Conservation (phyloP, 73 alveolate genomes). For the Vitrella brassicaformis region DNA sequence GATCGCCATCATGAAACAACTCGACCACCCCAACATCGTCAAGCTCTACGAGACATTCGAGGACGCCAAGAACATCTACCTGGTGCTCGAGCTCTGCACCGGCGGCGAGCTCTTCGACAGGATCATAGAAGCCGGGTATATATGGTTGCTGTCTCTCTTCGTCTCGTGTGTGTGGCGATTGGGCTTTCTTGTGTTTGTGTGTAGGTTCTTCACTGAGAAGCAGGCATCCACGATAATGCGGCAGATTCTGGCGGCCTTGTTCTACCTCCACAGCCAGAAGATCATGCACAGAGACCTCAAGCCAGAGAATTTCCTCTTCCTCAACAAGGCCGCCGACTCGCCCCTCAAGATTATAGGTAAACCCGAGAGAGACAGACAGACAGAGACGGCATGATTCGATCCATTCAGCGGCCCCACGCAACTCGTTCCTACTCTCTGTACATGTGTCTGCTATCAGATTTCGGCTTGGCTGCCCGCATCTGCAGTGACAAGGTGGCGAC, state of each 20-base stretch:
- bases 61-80: constrained; percentile 26
- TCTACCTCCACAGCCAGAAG: neutral
- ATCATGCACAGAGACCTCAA: no score
- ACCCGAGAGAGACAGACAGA: no score
- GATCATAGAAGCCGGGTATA: constrained; percentile 3
- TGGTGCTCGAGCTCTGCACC: constrained; percentile 38
- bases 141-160: neutral
- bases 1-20: constrained; percentile 23
- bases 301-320: neutral
- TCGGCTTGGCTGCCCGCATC: no score
- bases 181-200: neutral
- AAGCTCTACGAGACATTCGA: constrained; percentile 32
- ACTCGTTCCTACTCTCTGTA: no score
- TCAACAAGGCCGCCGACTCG: neutral
- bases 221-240: no score
- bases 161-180: neutral
- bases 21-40: constrained; percentile 35
- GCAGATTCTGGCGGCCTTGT: neutral
- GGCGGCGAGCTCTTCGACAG: constrained; percentile 3
- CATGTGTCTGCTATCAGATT: no score
- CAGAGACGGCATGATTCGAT: no score
- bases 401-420: no score
- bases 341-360: neutral
- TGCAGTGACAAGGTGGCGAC: no score
- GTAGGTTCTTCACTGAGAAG: neutral